Evolutionary conservation across 2,329 filamentous ascomycete genomes (phyloP), one percentile per base, ranked within the genome.

Genomic region (Curvularia spicifera): DNA sequence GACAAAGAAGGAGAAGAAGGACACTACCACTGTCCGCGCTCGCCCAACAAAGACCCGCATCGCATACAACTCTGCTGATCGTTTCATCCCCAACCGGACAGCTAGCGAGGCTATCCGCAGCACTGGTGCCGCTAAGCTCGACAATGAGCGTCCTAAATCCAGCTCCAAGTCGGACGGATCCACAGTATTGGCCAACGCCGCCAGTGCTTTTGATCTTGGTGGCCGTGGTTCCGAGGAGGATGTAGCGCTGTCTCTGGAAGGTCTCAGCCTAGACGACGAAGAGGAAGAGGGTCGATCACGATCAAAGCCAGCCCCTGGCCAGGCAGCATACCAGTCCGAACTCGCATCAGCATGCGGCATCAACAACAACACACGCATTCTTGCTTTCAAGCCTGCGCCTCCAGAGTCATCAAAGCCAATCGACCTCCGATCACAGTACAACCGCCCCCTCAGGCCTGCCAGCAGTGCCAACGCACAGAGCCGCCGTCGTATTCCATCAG

Each of bases 381-480:
- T 99, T 51, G 91, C 95, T 59, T 99, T 97, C 85, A 99, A 99
- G 88, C 95, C 95, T 53, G 93, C 94, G 2, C 87, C 95, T n/a
- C 95, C 95, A 4, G 95, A 98, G 82, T 98, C 95, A 6, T 97
- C 93, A 33, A 97, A 97, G 85, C 95, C 95, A 35, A 97, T 99
- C 74, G 95, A 99, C 76, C 89, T 99, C 62, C 90, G 95, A 58
- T 91, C 95, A 62, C 95, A 99, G 78, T 99, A 99, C 86, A 99
- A 98, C 84, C 89, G 95, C 61, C 95, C 95, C 35, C 85, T 99
- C 63, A 97, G 92, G 84, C 83, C 91, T 20, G 84, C 89, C 61
- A 88, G 83, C 62, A 83, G 89, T 24, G 84, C 85, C 71, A 89
- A 91, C 48, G 91, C 93, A 31, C 93, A 97, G 78, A 93, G 93